Base-by-base conservation (phyloP, 192 early-diverging fungal genomes). In the Cladochytrium replicatum region DNA sequence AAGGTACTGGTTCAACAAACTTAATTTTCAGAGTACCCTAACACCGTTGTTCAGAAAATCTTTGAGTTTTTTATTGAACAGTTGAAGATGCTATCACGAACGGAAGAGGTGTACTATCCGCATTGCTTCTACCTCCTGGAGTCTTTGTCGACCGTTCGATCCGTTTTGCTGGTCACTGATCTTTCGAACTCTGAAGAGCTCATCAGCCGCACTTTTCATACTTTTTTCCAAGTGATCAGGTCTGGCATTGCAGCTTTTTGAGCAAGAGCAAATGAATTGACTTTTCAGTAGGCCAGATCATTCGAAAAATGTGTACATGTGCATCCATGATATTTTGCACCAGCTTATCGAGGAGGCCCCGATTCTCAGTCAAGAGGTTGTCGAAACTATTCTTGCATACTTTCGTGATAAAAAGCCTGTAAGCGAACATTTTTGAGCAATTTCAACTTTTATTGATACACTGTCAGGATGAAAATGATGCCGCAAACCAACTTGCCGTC, bases 41-140 rank as follows among this genome's bases (percentile, higher is more conserved):
- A 1, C 2, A 11, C 15, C 29, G 7, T 32, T 28, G 11, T 39
- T 24, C 59, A 87, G 80, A 53, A 55, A 2, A 79, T 94, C 23
- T 99, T 99, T 67, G 66, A 72, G 34, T 74, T 90, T 26, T 93
- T 96, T 64, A 69, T 83, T 13, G 62, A 59, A 38, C 90, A 93
- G 57, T 67, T 99, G 24, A 64, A 72, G 48, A 58, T 74, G 38
- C 52, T 93, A 7, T 53, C 65, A 17, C 73, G 85, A 45, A 54
- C 62, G 2, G 54, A 71, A 6, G 67, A 67, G 26, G 70, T 80
- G 32, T 82, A 88, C 57, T 91, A 80, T 56, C 68, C 72, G 28
- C 63, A 77, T 45, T 77, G 86, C 38, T 88, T 78, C 52, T 88
- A 93, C 47, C 73, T 96, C 21, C 74, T 99, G n/a, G 89, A 91